Evolutionary conservation across 768 basidiomycete genomes (phyloP).

Genomic region (Termitomyces sp.): DNA sequence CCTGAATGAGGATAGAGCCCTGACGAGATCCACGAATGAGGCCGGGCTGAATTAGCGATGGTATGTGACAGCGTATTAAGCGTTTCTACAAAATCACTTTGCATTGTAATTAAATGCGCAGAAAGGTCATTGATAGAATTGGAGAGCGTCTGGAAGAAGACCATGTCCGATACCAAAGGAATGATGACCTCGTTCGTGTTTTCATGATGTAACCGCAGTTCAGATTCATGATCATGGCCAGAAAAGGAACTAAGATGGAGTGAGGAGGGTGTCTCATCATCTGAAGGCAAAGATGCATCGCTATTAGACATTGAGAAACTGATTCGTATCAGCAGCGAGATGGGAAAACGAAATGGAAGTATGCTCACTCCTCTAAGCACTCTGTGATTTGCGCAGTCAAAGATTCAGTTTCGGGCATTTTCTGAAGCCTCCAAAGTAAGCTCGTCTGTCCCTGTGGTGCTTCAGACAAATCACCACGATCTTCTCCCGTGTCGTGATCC

Average conservation of each 20-base stretch:
- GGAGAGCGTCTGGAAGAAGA: slow-evolving; percentile 76
- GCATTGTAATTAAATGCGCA: slow-evolving; percentile 46
- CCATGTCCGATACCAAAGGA: slow-evolving; percentile 73
- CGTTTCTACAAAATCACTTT: slow-evolving; percentile 44
- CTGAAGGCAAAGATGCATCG: background rate
- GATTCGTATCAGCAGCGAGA: background rate
- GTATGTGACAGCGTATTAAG: slow-evolving; percentile 31
- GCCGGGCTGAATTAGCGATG: slow-evolving; percentile 40
- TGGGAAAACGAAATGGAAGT: background rate
- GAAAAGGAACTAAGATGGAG: background rate
- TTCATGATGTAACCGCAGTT: background rate
- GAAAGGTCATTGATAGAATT: slow-evolving; percentile 53
- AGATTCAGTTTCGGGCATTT: background rate
- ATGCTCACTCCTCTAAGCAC: slow-evolving; percentile 3
- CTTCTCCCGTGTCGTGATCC: slow-evolving; percentile 11
- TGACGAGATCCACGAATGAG: slow-evolving; percentile 35
- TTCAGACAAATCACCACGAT: background rate
- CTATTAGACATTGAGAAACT: background rate
- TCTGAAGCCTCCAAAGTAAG: slow-evolving; percentile 23
- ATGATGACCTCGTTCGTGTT: slow-evolving; percentile 57
- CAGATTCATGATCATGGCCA: background rate
- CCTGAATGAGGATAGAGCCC: slow-evolving; percentile 44
- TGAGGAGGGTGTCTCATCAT: background rate
- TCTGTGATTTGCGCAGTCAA: slow-evolving; percentile 4
- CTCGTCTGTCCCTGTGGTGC: slow-evolving; percentile 7